A percentile compares a stretch with the other conserved stretches of the same genome.
Evolutionary conservation across 345 rosid genomes (phyloP).

Genomic region (Hypericum androsaemum): DNA sequence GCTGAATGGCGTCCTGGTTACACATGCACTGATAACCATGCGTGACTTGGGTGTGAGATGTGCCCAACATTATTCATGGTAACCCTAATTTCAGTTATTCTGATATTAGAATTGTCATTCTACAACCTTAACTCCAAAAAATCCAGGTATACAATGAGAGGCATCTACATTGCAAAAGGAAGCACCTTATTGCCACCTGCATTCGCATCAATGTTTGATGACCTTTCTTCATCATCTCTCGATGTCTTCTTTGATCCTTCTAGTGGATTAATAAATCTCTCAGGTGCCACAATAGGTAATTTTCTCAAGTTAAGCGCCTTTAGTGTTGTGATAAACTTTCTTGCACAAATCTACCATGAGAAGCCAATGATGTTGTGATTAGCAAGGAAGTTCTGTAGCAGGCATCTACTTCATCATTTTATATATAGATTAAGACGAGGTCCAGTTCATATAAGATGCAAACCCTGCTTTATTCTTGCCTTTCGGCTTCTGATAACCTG

Average conservation of each 20-base stretch:
- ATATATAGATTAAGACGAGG: too few species aligned
- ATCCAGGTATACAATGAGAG: slow-evolving; percentile 87
- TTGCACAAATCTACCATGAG: not conserved
- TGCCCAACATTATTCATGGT: slow-evolving; percentile 93
- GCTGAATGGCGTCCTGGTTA: slow-evolving; percentile 83
- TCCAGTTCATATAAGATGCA: too few species aligned
- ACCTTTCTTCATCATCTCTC: slow-evolving; percentile 81
- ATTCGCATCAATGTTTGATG: slow-evolving; percentile 83
- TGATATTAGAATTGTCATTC: not conserved
- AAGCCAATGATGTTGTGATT: too few species aligned
- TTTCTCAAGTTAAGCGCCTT: slow-evolving; percentile 1
- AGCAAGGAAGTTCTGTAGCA: too few species aligned
- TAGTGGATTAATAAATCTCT: slow-evolving; percentile 56
- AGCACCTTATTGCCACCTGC: slow-evolving; percentile 82
- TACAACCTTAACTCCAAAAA: not conserved
- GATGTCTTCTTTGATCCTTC: slow-evolving; percentile 96
- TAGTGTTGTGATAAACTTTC: not conserved
- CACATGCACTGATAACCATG: slow-evolving; percentile 80
- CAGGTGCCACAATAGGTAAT: slow-evolving; percentile 73
- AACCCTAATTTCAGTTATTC: slow-evolving; percentile 18
- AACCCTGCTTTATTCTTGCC: too few species aligned
- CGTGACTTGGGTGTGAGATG: slow-evolving; percentile 66
- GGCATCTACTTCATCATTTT: too few species aligned
- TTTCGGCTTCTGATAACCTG: too few species aligned
- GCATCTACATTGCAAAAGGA: slow-evolving; percentile 85